Percentiles rank a stretch among this genome's conserved stretches.
These are phyloP conservation scores for Ephemerocybe angulata DNA, from an alignment of 768 basidiomycete species.

Conservation along the genomic window DNA sequence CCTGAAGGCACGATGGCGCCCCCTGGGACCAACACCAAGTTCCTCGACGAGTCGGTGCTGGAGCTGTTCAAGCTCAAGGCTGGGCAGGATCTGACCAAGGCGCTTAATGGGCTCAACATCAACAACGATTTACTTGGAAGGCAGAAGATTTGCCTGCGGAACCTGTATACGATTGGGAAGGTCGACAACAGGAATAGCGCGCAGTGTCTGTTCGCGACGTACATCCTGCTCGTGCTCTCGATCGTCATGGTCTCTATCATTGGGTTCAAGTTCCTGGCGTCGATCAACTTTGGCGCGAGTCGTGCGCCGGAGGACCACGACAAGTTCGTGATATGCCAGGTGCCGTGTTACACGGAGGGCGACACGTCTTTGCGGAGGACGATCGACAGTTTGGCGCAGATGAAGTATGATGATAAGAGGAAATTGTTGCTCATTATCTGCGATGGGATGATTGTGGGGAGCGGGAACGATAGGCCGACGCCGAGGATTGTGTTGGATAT, in stretches of 20 bases:
- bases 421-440: constrained; percentile 92
- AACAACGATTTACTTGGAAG: constrained; percentile 55
- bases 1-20: constrained; percentile 47
- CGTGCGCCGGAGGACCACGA: constrained; percentile 84
- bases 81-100: constrained; percentile 80
- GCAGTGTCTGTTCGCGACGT: constrained; percentile 87
- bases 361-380: constrained; percentile 91
- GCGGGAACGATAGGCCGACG: constrained; percentile 89
- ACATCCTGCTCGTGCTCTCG: constrained; percentile 86
- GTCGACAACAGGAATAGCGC: constrained; percentile 90
- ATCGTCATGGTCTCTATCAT: constrained; percentile 92
- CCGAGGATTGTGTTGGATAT: constrained; percentile 92
- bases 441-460: constrained; percentile 87
- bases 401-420: constrained; percentile 94
- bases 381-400: constrained; percentile 83
- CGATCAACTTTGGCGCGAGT: constrained; percentile 84
- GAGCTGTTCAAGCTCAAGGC: constrained; percentile 72
- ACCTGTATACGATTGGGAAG: constrained; percentile 88
- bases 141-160: constrained; percentile 87
- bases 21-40: constrained; percentile 42
- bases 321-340: constrained; percentile 91
- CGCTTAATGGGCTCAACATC: constrained; percentile 59
- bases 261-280: constrained; percentile 94
- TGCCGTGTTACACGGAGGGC: constrained; percentile 95
- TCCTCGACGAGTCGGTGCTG: constrained; percentile 71